A percentile compares a stretch with the other conserved stretches of the same genome.
Evolutionary conservation across 371 early-diverging fungal species (phyloP).

Genomic region (Saksenaea vasiformis): DNA sequence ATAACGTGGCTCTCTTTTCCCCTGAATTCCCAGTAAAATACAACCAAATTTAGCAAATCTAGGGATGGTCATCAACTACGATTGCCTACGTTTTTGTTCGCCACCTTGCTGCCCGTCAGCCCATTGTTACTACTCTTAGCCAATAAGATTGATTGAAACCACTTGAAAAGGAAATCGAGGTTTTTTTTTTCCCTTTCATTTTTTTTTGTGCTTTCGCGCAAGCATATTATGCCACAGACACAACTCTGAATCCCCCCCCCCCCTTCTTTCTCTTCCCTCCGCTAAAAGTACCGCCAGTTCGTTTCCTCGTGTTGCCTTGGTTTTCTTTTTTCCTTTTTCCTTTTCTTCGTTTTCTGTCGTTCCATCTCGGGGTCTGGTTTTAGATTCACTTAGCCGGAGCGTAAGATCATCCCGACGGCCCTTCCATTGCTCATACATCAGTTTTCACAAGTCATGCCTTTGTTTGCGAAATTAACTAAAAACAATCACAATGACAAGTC

Average conservation of each 20-base stretch:
- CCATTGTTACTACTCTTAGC: neutral
- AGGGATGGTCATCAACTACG: too few relatives aligned
- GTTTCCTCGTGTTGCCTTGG: constrained; percentile 1
- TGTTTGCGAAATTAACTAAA: neutral
- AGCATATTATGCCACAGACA: neutral
- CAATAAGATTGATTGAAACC: neutral
- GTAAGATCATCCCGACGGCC: neutral
- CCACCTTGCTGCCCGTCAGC: neutral
- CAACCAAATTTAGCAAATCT: too few relatives aligned
- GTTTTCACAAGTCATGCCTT: neutral
- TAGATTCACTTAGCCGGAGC: neutral
- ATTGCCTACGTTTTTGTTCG: neutral
- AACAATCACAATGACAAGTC: constrained; percentile 1
- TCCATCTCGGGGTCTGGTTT: neutral
- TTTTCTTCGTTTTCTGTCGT: neutral
- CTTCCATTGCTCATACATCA: neutral
- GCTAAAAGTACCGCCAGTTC: neutral
- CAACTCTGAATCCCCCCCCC: neutral
- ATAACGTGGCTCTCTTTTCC: too few relatives aligned
- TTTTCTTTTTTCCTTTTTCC: neutral
- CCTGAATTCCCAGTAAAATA: too few relatives aligned
- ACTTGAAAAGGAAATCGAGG: neutral
- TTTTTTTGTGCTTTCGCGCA: neutral
- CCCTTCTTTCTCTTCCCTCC: neutral
- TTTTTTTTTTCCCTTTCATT: neutral